Conservation (phyloP, 352 stramenopile species). For the Globisporangium canariense region DNA sequence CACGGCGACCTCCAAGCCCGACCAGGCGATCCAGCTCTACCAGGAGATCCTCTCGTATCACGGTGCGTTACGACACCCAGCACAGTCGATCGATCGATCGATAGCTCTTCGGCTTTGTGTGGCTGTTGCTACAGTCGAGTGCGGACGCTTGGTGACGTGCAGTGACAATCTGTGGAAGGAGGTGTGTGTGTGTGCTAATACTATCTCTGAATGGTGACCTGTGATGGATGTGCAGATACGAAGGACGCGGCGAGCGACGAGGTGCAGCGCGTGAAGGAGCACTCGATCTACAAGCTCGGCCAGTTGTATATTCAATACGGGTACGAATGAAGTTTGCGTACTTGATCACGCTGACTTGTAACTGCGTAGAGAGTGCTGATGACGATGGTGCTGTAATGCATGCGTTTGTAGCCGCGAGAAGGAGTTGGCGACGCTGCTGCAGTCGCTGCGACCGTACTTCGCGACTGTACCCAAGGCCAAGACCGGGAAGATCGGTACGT, state of each 20-base stretch:
- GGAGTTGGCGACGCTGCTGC: constrained; percentile 83
- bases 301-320: constrained; percentile 89
- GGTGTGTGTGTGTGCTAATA: no score
- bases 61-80: constrained; percentile 5
- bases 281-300: constrained; percentile 94
- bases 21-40: constrained; percentile 53
- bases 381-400: not conserved
- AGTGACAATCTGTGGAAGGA: no score
- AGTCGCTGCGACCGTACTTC: constrained; percentile 93
- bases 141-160: not conserved
- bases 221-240: constrained; percentile 25
- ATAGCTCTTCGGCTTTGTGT: not conserved
- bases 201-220: not conserved
- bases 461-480: constrained; percentile 95
- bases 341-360: not conserved
- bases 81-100: not conserved
- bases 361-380: not conserved
- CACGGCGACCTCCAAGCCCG: constrained; percentile 31
- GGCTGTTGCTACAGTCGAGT: not conserved
- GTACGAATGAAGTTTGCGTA: constrained; percentile 22
- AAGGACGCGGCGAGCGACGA: constrained; percentile 64
- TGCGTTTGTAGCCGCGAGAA: constrained; percentile 65
- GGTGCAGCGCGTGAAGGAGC: constrained; percentile 93
- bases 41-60: constrained; percentile 76
- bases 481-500: constrained; percentile 95